Evolutionary conservation across 1,139 yeast species (phyloP), one percentile per base, ranked within the genome.

Genomic region (Candida anutae): DNA sequence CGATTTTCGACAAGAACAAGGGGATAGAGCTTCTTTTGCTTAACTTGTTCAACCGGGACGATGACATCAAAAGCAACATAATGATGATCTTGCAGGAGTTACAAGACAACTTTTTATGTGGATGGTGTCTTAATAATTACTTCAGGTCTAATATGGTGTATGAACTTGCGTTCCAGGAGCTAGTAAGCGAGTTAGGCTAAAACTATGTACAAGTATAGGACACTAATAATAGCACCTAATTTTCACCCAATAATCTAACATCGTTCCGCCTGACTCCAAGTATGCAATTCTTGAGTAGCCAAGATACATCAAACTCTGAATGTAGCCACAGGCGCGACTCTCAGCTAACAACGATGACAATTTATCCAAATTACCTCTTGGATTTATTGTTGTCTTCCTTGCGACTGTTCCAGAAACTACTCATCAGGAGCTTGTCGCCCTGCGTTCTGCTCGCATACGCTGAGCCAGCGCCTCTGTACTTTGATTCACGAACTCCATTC

Each of bases 391-490:
- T 39, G 6, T 28, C 29, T 17, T 34, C 37, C 40, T 43, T 46
- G 22, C 42, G 48, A 23, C 43, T 32, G 27, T 48, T 51, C 28
- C 62, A 47, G 8, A 60, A 40, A 21, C 53, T 46, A 43, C 51
- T 55, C 45, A 62, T 45, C 9, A 62, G 50, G 26, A 64, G 53
- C 29, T 64, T 46, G 34, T 64, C 53, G 5, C 54, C 54, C 8
- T 62, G 59, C 31, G 60, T 61, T 35, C 77, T 51, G 20, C 72
- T 58, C 54, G 69, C 38, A 57, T 76, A 77, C 26, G 83, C 69
- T 26, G 58, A 56, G 1, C 84, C 84, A 1, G 77, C 64, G 5
- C 85, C 88, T 38, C 76, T 81, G 44, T 67, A 81, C 41, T 69
- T 73, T 31, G 79, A 72, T 35, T 73, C 73, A 36, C 87, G 53